A percentile compares a stretch with the other conserved stretches of the same genome.
Evolutionary conservation across 495 filamentous ascomycete genomes (phyloP).

Genomic region (Xylaria curta): DNA sequence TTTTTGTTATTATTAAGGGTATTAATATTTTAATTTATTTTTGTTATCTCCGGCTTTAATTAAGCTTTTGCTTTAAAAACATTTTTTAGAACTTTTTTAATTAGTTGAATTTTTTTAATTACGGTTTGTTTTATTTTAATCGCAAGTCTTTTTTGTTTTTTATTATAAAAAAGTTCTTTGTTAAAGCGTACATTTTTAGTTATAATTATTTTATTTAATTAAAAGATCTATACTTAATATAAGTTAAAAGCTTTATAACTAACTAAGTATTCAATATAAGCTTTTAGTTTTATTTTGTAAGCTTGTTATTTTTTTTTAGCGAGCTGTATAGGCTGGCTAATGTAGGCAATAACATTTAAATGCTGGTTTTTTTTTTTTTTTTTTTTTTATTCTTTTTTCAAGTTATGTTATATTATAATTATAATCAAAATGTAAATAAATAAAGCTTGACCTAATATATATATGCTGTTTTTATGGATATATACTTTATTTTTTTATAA

Average conservation of each 20-base stretch:
- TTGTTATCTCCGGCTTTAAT: too few relatives aligned
- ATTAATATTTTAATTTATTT: too few relatives aligned
- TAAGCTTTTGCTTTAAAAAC: too few relatives aligned
- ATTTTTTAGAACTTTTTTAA: too few relatives aligned
- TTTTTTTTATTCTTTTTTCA: not conserved
- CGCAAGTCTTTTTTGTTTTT: too few relatives aligned
- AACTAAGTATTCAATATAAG: not conserved
- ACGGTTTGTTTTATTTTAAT: not conserved
- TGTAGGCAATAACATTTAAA: constrained; percentile 34
- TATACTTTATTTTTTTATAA: not conserved
- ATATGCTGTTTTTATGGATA: constrained; percentile 1
- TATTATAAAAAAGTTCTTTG: too few relatives aligned
- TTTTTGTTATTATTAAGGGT: too few relatives aligned
- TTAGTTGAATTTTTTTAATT: too few relatives aligned
- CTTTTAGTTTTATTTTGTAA: not conserved
- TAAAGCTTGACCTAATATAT: constrained; percentile 18
- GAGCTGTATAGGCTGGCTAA: constrained; percentile 21
- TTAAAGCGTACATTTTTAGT: too few relatives aligned
- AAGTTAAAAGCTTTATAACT: not conserved
- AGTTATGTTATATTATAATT: not conserved
- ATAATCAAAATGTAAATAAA: constrained; percentile 7
- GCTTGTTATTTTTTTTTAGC: not conserved
- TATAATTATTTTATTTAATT: not conserved
- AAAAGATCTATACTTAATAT: not conserved
- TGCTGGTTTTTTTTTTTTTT: constrained; percentile 21